Evolutionary conservation across 768 basidiomycete genomes (phyloP).

Genomic region (Gloeopeniophorella convolvens): DNA sequence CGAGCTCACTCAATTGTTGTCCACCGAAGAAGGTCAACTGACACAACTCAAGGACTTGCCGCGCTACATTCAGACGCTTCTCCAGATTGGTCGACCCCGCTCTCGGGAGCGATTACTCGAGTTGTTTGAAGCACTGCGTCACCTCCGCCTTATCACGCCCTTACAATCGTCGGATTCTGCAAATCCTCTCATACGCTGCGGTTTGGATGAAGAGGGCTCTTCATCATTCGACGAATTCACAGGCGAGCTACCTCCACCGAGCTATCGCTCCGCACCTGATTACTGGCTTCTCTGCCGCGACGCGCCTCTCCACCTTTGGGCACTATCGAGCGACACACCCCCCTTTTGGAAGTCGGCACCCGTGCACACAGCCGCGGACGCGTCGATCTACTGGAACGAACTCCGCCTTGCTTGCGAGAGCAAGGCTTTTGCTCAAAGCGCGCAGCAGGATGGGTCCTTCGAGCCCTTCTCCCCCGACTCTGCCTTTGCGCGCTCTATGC

Average conservation of each 20-base stretch:
- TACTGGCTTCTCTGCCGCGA: conserved; percentile 58
- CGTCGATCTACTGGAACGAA: conserved; percentile 49
- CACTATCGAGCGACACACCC: conserved; percentile 40
- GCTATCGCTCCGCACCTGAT: conserved; percentile 42
- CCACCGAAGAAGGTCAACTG: conserved; percentile 39
- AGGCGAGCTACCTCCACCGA: conserved; percentile 40
- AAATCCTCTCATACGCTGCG: conserved; percentile 41
- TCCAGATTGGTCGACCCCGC: conserved; percentile 55
- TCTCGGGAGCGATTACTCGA: conserved; percentile 57
- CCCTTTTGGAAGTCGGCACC: conserved; percentile 50
- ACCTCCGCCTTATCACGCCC: conserved; percentile 55
- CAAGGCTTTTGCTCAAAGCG: conserved; percentile 24
- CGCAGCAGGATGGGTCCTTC: conserved; percentile 19
- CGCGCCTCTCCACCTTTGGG: conserved; percentile 59
- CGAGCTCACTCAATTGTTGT: conserved; percentile 47
- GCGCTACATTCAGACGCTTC: conserved; percentile 36
- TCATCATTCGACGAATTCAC: conserved; percentile 39
- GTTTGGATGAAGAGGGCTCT: conserved; percentile 37
- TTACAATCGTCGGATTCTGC: conserved; percentile 39
- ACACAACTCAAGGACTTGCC: conserved; percentile 52
- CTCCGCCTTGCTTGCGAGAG: conserved; percentile 44
- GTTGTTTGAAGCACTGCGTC: conserved; percentile 50
- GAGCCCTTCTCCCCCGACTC: conserved; percentile 25
- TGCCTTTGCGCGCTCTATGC: conserved; percentile 43
- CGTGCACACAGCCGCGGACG: conserved; percentile 35